phyloP scores from a whole-genome alignment of 2,329 filamentous ascomycete genomes.

The Monilinia fructicola region DNA sequence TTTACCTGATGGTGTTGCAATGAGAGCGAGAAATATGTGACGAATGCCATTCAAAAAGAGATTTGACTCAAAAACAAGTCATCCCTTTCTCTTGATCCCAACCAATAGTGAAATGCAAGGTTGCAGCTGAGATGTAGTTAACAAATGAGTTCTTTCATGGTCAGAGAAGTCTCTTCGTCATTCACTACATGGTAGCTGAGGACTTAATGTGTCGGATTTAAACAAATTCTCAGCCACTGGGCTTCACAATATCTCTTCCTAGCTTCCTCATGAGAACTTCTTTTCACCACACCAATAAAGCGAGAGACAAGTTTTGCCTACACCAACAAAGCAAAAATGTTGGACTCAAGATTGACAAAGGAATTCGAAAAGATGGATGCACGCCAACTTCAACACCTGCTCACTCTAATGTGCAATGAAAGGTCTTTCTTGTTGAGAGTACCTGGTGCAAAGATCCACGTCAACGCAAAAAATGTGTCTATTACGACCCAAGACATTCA shows the following conservation, averaged over 20 bases:
- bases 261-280: neutral
- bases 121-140: neutral
- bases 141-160: too few relatives aligned
- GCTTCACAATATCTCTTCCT: neutral
- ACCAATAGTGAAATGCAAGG: neutral
- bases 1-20: neutral
- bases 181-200: neutral
- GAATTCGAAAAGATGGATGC: conserved; percentile 11
- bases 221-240: too few relatives aligned
- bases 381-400: neutral
- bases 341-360: neutral
- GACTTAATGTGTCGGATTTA: neutral
- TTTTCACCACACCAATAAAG: neutral
- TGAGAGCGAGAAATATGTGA: neutral
- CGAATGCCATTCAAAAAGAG: neutral
- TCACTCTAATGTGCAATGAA: neutral
- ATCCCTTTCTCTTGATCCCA: neutral
- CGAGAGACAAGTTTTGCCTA: neutral
- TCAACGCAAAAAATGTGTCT: neutral
- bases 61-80: too few relatives aligned
- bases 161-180: too few relatives aligned
- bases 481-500: neutral
- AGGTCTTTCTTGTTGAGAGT: conserved; percentile 1
- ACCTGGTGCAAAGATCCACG: neutral
- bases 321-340: neutral